Evolutionary conservation across 2,329 filamentous ascomycete genomes (phyloP).

Genomic region (Colletotrichum abscissum): DNA sequence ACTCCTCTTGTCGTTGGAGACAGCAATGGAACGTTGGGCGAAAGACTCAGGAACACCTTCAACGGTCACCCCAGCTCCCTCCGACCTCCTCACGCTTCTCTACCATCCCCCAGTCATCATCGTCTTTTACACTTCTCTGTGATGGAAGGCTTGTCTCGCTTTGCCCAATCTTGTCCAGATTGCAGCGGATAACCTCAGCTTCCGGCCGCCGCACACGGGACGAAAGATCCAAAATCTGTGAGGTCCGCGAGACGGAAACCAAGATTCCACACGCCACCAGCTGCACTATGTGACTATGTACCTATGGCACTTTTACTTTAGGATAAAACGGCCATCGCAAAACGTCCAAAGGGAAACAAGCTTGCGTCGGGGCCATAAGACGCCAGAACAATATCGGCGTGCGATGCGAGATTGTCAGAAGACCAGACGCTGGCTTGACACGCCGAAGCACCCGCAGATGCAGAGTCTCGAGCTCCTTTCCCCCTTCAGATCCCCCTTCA

Average conservation of each 20-base stretch:
- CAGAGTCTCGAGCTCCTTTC: conserved; percentile 8
- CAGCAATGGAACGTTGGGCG: conserved; percentile 31
- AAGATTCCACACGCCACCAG: background rate
- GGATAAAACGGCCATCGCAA: background rate
- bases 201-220: conserved; percentile 31
- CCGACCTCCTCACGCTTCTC: background rate
- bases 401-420: conserved; percentile 24
- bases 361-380: background rate
- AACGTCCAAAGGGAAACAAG: background rate
- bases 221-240: conserved; percentile 11
- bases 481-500: background rate
- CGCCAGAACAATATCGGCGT: background rate
- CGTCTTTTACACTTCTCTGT: background rate
- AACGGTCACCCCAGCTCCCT: conserved; percentile 30
- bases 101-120: background rate
- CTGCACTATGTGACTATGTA: no score
- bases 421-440: conserved; percentile 14
- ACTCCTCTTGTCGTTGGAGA: conserved; percentile 35
- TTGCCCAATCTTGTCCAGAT: conserved; percentile 9
- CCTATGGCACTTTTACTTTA: background rate
- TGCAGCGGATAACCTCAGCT: conserved; percentile 22
- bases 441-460: conserved; percentile 14
- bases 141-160: background rate
- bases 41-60: conserved; percentile 32
- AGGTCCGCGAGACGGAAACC: conserved; percentile 11